Conservation (phyloP, 2,329 filamentous ascomycete genomes). For the Aspergillus sp. region DNA sequence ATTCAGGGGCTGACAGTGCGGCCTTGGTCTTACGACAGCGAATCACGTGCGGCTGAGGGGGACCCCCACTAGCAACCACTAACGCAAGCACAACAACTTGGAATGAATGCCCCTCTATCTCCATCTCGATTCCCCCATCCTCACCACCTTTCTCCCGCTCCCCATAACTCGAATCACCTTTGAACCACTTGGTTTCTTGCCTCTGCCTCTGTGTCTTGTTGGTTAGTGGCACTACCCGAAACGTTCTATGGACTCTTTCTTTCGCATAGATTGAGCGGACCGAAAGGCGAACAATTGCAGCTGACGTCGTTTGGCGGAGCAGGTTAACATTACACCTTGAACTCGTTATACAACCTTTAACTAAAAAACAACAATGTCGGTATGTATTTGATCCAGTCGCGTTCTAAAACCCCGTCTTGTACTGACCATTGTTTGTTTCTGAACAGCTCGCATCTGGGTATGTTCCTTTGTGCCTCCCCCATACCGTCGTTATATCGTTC, state of each 20-base stretch:
- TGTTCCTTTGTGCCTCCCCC: slow-evolving; percentile 14
- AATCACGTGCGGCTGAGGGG: slow-evolving; percentile 18
- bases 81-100: slow-evolving; percentile 31
- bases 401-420: neutral
- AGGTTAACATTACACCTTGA: slow-evolving; percentile 22
- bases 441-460: slow-evolving; percentile 39
- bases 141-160: slow-evolving; percentile 13
- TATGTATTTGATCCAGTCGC: slow-evolving; percentile 20
- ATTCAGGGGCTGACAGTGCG: slow-evolving; percentile 12
- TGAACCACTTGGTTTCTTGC: slow-evolving; percentile 13
- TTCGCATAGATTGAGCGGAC: neutral
- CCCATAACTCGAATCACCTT: slow-evolving; percentile 9
- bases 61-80: slow-evolving; percentile 28
- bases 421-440: slow-evolving; percentile 6
- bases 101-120: slow-evolving; percentile 36
- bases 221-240: slow-evolving; percentile 10
- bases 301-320: slow-evolving; percentile 33
- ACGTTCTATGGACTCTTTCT: neutral
- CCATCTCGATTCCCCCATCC: slow-evolving; percentile 19
- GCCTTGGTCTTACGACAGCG: slow-evolving; percentile 20
- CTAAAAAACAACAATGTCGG: slow-evolving; percentile 34
- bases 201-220: slow-evolving; percentile 12
- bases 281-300: slow-evolving; percentile 17
- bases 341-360: slow-evolving; percentile 20
- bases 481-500: neutral